These are phyloP conservation scores for Huntiella decipiens DNA, from an alignment of 2,329 filamentous ascomycete genomes.

Conservation along the genomic window DNA sequence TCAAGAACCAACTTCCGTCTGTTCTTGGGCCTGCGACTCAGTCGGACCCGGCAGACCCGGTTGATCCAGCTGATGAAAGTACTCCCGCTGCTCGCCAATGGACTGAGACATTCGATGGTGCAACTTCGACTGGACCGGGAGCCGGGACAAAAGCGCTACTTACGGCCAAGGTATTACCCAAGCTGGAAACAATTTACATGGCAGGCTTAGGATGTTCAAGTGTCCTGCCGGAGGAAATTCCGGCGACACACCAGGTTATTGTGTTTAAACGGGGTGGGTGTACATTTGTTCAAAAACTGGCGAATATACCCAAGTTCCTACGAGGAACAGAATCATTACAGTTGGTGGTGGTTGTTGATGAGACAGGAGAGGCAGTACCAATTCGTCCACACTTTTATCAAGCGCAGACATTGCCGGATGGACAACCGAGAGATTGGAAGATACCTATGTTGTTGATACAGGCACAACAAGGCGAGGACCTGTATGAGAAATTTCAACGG, in stretches of 20 bases:
- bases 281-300: slow-evolving; percentile 64
- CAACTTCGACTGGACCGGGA: slow-evolving; percentile 21
- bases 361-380: slow-evolving; percentile 18
- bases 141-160: slow-evolving; percentile 49
- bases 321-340: slow-evolving; percentile 44
- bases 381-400: slow-evolving; percentile 55
- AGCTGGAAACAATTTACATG: slow-evolving; percentile 39
- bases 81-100: not conserved
- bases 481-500: slow-evolving; percentile 41
- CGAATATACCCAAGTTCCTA: slow-evolving; percentile 63
- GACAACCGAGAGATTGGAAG: slow-evolving; percentile 48
- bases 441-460: slow-evolving; percentile 73
- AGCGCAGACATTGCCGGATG: slow-evolving; percentile 49
- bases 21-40: slow-evolving; percentile 10
- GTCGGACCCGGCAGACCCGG: slow-evolving; percentile 3
- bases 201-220: slow-evolving; percentile 48
- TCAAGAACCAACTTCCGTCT: slow-evolving; percentile 11
- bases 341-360: slow-evolving; percentile 56
- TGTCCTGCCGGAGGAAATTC: slow-evolving; percentile 30
- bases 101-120: slow-evolving; percentile 7
- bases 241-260: slow-evolving; percentile 52
- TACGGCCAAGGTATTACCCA: slow-evolving; percentile 20
- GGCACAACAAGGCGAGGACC: slow-evolving; percentile 40
- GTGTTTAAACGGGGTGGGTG: slow-evolving; percentile 69
- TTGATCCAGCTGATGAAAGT: not conserved